phyloP scores from a whole-genome alignment of 371 early-diverging fungal species.

The Rhizomucor pusillus region DNA sequence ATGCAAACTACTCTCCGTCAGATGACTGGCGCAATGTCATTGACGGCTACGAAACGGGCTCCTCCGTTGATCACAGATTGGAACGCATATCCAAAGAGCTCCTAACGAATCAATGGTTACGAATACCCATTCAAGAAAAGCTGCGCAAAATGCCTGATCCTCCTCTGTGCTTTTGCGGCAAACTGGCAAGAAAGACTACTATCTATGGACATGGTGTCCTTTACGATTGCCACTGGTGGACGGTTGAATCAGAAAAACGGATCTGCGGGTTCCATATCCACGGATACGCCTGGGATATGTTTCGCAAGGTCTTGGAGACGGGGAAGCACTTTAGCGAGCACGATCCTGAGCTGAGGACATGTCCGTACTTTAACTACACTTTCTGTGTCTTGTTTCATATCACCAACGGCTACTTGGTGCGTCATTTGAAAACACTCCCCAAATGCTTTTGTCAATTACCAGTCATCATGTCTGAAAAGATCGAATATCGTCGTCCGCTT shows the following conservation, averaged over 20 bases:
- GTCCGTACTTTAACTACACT: slow-evolving; percentile 45
- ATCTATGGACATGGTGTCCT: slow-evolving; percentile 23
- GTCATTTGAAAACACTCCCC: slow-evolving; percentile 5
- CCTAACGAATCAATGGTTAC: too few relatives aligned
- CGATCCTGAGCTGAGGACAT: slow-evolving; percentile 32
- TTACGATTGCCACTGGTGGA: slow-evolving; percentile 26
- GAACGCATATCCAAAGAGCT: too few relatives aligned
- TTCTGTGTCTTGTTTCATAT: slow-evolving; percentile 39
- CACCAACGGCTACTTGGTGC: slow-evolving; percentile 16
- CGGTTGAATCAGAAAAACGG: background rate
- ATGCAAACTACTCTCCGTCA: too few relatives aligned
- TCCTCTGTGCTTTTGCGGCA: slow-evolving; percentile 36
- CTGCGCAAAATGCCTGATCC: slow-evolving; percentile 4
- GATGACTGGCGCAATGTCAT: too few relatives aligned
- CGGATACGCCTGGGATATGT: slow-evolving; percentile 28
- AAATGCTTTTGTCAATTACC: slow-evolving; percentile 18
- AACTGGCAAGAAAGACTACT: slow-evolving; percentile 20
- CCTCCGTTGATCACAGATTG: too few relatives aligned
- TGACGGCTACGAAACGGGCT: too few relatives aligned
- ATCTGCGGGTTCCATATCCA: slow-evolving; percentile 53
- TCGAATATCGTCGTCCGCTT: background rate
- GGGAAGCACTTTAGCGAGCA: slow-evolving; percentile 14
- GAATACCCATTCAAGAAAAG: slow-evolving; percentile 1
- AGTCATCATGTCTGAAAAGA: slow-evolving; percentile 7
- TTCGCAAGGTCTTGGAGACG: slow-evolving; percentile 11